phyloP scores from a whole-genome alignment of 352 stramenopile genomes.

The Globisporangium apiculatum region DNA sequence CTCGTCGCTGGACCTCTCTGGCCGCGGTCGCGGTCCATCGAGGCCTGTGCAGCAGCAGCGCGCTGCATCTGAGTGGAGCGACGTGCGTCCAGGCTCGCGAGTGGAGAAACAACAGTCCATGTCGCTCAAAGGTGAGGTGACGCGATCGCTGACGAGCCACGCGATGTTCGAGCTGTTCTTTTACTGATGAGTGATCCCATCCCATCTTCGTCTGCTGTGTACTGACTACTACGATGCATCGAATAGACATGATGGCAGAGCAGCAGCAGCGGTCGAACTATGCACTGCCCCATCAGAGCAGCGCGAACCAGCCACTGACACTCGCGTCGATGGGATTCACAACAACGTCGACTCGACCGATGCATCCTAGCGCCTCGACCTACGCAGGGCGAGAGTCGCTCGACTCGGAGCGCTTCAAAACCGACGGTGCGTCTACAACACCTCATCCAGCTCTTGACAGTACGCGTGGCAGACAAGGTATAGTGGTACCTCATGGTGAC shows the following conservation, averaged over 20 bases:
- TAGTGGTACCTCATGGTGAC: no score
- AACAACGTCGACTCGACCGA: not conserved
- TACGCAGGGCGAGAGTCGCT: not conserved
- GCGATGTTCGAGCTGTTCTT: no score
- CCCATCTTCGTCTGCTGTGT: not conserved
- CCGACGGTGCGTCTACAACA: slow-evolving; percentile 12
- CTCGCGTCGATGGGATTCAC: slow-evolving; percentile 11
- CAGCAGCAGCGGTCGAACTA: not conserved
- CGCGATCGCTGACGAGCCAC: not conserved
- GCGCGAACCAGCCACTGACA: not conserved
- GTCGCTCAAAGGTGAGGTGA: slow-evolving; percentile 20
- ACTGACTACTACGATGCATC: not conserved
- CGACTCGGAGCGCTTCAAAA: slow-evolving; percentile 20
- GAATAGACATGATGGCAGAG: slow-evolving; percentile 8
- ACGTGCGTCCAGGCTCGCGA: not conserved
- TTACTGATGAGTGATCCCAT: no score
- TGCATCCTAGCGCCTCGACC: not conserved
- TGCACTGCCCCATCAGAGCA: not conserved
- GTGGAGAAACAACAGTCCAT: slow-evolving; percentile 5
- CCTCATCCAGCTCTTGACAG: no score
- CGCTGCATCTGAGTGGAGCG: not conserved
- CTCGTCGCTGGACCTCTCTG: slow-evolving; percentile 6
- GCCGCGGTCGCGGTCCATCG: not conserved
- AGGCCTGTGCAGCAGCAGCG: not conserved
- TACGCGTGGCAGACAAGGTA: no score